These are phyloP conservation scores for Nigrograna mackinnonii DNA, from an alignment of 2,329 filamentous ascomycete species.

Conservation along the genomic window DNA sequence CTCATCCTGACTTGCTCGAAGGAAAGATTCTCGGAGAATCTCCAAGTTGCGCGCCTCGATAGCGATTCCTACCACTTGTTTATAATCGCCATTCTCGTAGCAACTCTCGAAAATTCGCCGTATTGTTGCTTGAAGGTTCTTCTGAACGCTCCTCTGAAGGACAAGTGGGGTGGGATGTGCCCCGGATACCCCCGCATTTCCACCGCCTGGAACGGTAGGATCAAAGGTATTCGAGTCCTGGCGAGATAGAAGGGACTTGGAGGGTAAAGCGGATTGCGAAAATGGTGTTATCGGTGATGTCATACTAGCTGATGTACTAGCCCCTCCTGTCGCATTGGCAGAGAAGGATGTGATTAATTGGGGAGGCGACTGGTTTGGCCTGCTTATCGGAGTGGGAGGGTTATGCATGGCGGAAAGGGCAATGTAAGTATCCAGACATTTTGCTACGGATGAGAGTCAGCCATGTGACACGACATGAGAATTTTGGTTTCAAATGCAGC, in stretches of 20 bases:
- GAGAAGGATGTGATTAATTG: constrained; percentile 81
- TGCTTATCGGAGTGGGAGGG: constrained; percentile 54
- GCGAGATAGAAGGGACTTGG: constrained; percentile 92
- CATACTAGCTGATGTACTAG: constrained; percentile 67
- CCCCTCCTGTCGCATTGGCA: constrained; percentile 65
- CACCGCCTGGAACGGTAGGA: constrained; percentile 58
- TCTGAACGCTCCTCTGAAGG: constrained; percentile 73
- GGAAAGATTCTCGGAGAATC: constrained; percentile 82
- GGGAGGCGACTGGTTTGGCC: constrained; percentile 58
- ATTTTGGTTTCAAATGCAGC: no score
- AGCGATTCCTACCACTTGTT: constrained; percentile 95
- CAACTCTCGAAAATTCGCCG: constrained; percentile 91
- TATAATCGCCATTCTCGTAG: constrained; percentile 82
- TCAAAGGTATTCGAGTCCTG: constrained; percentile 69
- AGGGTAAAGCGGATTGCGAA: constrained; percentile 88
- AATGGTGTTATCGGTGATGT: constrained; percentile 93
- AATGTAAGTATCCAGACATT: constrained; percentile 98
- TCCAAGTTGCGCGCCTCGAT: constrained; percentile 93
- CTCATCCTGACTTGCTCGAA: constrained; percentile 85
- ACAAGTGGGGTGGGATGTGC: constrained; percentile 65
- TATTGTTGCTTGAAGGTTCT: constrained; percentile 80
- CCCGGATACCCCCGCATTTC: constrained; percentile 57
- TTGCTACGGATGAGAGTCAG: constrained; percentile 62
- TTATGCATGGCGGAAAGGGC: constrained; percentile 69
- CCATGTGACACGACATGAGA: no score